Conservation (phyloP, 257 asterid genomes). For the Lithospermum erythrorhizon region DNA sequence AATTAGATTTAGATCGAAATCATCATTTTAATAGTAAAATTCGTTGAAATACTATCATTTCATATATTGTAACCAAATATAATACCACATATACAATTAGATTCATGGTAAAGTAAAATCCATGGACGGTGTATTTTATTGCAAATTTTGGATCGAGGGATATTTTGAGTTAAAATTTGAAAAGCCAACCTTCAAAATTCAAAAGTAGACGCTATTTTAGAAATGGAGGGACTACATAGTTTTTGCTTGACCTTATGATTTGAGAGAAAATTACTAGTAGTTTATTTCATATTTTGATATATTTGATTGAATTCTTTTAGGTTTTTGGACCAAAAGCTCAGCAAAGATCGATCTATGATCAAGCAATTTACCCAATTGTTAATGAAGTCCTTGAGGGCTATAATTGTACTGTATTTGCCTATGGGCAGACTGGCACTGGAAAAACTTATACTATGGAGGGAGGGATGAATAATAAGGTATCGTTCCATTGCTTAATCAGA, state of each 20-base stretch:
- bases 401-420: conserved; percentile 77
- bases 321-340: conserved; percentile 85
- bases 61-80: no score
- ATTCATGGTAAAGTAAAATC: no score
- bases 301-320: conserved; percentile 16
- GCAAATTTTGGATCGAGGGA: no score
- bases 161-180: no score
- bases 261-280: not conserved
- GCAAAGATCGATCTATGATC: conserved; percentile 74
- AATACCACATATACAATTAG: no score
- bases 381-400: conserved; percentile 70
- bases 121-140: no score
- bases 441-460: conserved; percentile 84
- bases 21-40: no score
- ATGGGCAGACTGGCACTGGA: conserved; percentile 82
- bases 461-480: conserved; percentile 70
- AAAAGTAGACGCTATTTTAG: no score
- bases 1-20: no score
- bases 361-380: conserved; percentile 71
- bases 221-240: no score
- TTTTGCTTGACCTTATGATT: not conserved
- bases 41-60: no score
- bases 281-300: not conserved
- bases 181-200: no score
- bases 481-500: not conserved